Evolutionary conservation across 352 stramenopile genomes (phyloP).

Genomic region (Phytophthora pseudosyringae): DNA sequence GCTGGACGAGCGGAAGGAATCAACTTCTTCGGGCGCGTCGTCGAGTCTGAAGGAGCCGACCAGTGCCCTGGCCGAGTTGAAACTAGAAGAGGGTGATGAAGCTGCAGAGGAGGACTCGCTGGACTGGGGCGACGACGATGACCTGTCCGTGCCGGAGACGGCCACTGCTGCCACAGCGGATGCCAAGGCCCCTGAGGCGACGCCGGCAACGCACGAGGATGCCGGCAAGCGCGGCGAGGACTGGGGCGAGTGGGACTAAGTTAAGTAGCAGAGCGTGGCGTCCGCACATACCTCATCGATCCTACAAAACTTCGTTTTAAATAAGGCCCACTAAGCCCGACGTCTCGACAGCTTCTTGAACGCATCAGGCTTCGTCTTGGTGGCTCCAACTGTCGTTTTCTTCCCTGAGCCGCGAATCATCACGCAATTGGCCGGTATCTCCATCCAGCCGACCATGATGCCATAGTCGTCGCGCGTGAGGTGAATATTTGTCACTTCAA

Average conservation of each 20-base stretch:
- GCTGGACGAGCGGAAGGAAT: conserved; percentile 68
- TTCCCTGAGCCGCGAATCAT: too few species aligned
- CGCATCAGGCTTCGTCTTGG: too few species aligned
- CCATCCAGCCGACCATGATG: too few species aligned
- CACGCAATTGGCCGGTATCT: too few species aligned
- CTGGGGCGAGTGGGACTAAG: conserved; percentile 78
- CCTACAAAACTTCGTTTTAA: conserved; percentile 20
- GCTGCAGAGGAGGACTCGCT: conserved; percentile 52
- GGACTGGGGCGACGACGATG: conserved; percentile 72
- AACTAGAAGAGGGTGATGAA: conserved; percentile 44
- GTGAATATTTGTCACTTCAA: too few species aligned
- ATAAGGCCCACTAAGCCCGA: too few species aligned
- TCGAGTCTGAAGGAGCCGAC: conserved; percentile 36
- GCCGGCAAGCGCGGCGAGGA: conserved; percentile 57
- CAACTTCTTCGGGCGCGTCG: conserved; percentile 52
- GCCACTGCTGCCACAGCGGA: conserved; percentile 19
- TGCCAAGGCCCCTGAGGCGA: conserved; percentile 21
- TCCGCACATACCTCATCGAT: conserved; percentile 31
- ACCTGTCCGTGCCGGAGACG: conserved; percentile 35
- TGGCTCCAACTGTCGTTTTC: too few species aligned
- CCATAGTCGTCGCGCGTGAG: too few species aligned
- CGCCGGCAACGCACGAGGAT: conserved; percentile 33
- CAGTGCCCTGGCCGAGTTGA: conserved; percentile 35
- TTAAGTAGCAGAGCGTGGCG: conserved; percentile 7
- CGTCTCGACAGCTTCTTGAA: too few species aligned